Conservation (phyloP, 352 stramenopile genomes). For the Aphanomyces stellatus region DNA sequence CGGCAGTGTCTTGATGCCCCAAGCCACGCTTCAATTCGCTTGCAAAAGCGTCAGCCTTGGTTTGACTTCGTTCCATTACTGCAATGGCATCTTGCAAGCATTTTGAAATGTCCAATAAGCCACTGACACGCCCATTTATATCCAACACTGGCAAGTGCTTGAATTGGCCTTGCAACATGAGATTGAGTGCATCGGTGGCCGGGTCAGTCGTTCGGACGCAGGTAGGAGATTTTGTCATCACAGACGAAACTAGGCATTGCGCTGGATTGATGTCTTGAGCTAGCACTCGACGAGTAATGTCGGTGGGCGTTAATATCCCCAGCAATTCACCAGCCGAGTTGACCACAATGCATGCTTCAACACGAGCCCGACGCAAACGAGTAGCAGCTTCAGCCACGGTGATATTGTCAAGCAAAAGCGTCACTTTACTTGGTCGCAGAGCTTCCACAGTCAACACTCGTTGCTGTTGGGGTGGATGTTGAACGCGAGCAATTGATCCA, state of each 20-base stretch:
- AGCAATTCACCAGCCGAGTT: constrained; percentile 72
- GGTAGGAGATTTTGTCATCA: constrained; percentile 78
- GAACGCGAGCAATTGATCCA: constrained; percentile 28
- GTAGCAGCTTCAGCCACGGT: constrained; percentile 75
- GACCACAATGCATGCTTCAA: constrained; percentile 80
- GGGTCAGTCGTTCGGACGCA: constrained; percentile 75
- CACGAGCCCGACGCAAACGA: constrained; percentile 69
- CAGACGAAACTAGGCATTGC: constrained; percentile 60
- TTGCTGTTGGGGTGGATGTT: constrained; percentile 42
- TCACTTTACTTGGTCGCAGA: constrained; percentile 68
- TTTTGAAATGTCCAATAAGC: constrained; percentile 88
- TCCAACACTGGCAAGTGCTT: constrained; percentile 81
- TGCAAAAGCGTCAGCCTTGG: constrained; percentile 68
- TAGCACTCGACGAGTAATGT: constrained; percentile 76
- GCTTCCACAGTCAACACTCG: constrained; percentile 22
- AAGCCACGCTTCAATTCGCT: constrained; percentile 67
- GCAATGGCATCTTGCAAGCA: constrained; percentile 83
- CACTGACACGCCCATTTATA: constrained; percentile 53
- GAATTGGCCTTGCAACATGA: constrained; percentile 84
- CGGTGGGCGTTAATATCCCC: constrained; percentile 80
- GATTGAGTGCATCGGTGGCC: constrained; percentile 79
- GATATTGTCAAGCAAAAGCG: constrained; percentile 80
- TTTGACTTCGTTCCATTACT: constrained; percentile 80
- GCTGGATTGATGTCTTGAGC: constrained; percentile 75
- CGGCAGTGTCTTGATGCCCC: constrained; percentile 25